Base-by-base conservation (phyloP, 768 basidiomycete species). In the Daedaleopsis nitida region DNA sequence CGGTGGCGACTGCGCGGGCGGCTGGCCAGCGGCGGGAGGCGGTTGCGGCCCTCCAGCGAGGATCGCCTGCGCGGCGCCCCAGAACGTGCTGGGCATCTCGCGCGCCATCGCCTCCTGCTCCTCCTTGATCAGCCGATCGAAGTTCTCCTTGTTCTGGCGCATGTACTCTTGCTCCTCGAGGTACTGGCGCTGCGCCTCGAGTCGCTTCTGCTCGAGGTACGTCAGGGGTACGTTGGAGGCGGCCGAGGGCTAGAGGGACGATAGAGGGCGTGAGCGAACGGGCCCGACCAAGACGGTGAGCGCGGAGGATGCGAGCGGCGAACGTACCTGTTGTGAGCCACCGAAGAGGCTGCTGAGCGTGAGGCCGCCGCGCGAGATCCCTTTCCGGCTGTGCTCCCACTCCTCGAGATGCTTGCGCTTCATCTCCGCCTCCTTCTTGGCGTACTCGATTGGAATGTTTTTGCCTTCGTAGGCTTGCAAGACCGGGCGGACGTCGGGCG, bases 381-480 rank as follows among this genome's bases (percentile, higher is more conserved):
- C 78, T 60, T 67, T 74, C 37, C 78, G 72, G 55, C 76, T 76
- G 56, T 70, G 65, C 73, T 88, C 83, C 94, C 94, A 97, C 67
- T 94, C 91, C 57, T 88, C 91, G 11, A 93, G 69, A 65, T 92
- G 88, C 58, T 78, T 81, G 43, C 83, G 80, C 74, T 95, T 97
- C 52, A 85, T 84, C 71, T 91, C 91, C 0, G 86, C 86, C 75
- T 99, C 96, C 64, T 87, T 85, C 77, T 90, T 89, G 39, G 88
- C 94, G 66, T 94, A 98, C 74, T 96, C 96, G 7, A 88, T 55
- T 0, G 95, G 86, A 59, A 99, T 89, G 69, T 98, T 83, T 75
- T 96, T 95, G 48, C 89, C 96, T 6, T 82, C 77, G 73, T 96
- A 99, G 2, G 87, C 87, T 66, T 89, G 76, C 35, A 99, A 75